Evolutionary conservation across 78 protist species (phyloP), one percentile per base, ranked within the genome.

Genomic region (Chrysochromulina parva): DNA sequence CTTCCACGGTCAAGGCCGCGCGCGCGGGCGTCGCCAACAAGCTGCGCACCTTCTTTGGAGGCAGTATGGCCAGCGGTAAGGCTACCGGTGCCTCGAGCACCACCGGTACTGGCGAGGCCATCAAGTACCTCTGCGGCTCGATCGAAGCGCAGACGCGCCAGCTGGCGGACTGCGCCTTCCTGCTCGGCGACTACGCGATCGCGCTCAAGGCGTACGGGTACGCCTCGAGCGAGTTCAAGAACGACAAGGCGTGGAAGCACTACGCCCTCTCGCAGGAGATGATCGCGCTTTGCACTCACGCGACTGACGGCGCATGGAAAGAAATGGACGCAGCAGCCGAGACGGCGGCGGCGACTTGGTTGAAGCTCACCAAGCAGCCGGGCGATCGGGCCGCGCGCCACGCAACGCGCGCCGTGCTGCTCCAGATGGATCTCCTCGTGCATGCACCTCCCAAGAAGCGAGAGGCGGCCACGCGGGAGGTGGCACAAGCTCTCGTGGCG

Each of bases 191-290:
- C 93, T 91, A 91, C 86, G 86, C 54, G n/a, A 6, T 52, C 38
- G 93, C 93, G 17, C 16, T 24, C 16, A 1, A 57, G 4, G 0
- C 5, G 66, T 78, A 26, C 81, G 65, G 84, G 24, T 3, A 2
- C 58, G 38, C 65, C 9, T 2, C 16, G 28, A 2, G 48, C 22
- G 93, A 91, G 50, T 82, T 59, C 69, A 67, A 66, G 71, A 17
- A 13, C 20, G 86, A 91, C 58, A 84, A 85, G 86, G 89, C 93
- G 74, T 91, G 66, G 76, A 3, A 0, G 88, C 55, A 85, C 82
- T 24, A n/a, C 2, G 93, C 90, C 28, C 90, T 55, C n/a, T 74
- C 93, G 55, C 93, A 91, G 60, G 93, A 91, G 54, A 84, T 84
- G 89, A n/a, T 24, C 4, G 93, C 90, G 0, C 74, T 91, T 17